Percentiles rank a stretch among this genome's conserved stretches.
phyloP scores from a whole-genome alignment of 192 early-diverging fungal species.

The Backusella macrospora region DNA sequence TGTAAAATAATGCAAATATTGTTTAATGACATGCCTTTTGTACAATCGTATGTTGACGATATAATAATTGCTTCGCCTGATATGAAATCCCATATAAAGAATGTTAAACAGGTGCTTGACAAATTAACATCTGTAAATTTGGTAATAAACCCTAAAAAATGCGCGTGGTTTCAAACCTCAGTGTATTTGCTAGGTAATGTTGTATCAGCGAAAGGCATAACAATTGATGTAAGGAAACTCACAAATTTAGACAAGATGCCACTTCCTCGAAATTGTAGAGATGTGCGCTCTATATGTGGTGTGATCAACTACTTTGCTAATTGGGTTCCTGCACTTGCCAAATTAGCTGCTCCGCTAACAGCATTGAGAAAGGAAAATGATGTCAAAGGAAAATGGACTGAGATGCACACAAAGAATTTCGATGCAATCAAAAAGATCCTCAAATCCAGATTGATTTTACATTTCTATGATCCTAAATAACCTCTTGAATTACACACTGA shows the following conservation, averaged over 20 bases:
- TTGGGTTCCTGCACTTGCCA: constrained; percentile 15
- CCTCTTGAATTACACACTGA: too few species aligned
- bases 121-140: background rate
- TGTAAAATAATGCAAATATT: too few species aligned
- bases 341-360: background rate
- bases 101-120: background rate
- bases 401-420: background rate
- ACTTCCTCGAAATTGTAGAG: constrained; percentile 24
- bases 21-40: too few species aligned
- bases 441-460: constrained; percentile 13
- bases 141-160: constrained; percentile 32
- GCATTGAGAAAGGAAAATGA: constrained; percentile 14
- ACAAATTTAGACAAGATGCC: constrained; percentile 18
- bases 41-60: too few species aligned
- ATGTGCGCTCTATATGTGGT: constrained; percentile 29
- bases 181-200: constrained; percentile 21
- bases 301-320: constrained; percentile 34
- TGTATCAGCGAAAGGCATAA: constrained; percentile 15
- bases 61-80: constrained; percentile 23
- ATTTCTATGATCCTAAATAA: too few species aligned
- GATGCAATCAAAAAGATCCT: background rate
- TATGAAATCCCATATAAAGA: constrained; percentile 3
- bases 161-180: constrained; percentile 20
- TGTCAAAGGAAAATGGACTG: background rate
- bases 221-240: constrained; percentile 26